Evolutionary conservation across 2,329 filamentous ascomycete species (phyloP).

Genomic region (Pseudogymnoascus sp.): DNA sequence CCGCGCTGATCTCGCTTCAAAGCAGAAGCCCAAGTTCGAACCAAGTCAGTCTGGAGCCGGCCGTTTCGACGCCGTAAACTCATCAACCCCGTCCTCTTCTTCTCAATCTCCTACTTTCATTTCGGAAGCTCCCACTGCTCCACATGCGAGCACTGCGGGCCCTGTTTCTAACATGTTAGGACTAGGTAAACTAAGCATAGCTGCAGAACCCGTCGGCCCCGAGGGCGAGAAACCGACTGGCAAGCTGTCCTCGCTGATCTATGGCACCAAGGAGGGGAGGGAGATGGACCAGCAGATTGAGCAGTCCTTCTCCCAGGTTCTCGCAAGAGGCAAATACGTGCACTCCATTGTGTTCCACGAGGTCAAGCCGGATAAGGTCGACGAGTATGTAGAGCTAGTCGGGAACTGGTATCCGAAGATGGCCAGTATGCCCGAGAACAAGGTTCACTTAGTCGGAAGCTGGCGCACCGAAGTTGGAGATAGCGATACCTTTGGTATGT

Average conservation of each 20-base stretch:
- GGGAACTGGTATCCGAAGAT: conserved; percentile 89
- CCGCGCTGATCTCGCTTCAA: conserved; percentile 69
- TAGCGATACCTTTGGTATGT: conserved; percentile 87
- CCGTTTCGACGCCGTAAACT: conserved; percentile 38
- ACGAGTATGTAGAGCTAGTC: conserved; percentile 86
- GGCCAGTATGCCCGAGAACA: conserved; percentile 76
- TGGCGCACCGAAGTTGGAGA: conserved; percentile 98
- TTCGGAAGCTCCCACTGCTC: conserved; percentile 33
- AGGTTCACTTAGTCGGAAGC: conserved; percentile 92
- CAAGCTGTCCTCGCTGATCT: conserved; percentile 79
- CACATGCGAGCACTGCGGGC: conserved; percentile 38
- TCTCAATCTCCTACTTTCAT: conserved; percentile 31
- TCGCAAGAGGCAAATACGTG: conserved; percentile 95
- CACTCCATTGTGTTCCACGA: conserved; percentile 96
- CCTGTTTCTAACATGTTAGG: conserved; percentile 32
- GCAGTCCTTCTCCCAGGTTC: conserved; percentile 87
- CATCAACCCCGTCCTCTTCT: conserved; percentile 34
- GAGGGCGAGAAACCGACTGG: conserved; percentile 57
- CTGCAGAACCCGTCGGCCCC: conserved; percentile 52
- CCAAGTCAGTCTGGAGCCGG: conserved; percentile 60
- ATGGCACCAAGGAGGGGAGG: conserved; percentile 91
- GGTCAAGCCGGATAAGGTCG: conserved; percentile 89
- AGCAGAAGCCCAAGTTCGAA: conserved; percentile 70
- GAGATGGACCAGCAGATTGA: conserved; percentile 95
- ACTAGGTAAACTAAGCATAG: conserved; percentile 54